These are phyloP conservation scores for Claviceps sp. DNA, from an alignment of 2,329 filamentous ascomycete genomes.

Conservation along the genomic window DNA sequence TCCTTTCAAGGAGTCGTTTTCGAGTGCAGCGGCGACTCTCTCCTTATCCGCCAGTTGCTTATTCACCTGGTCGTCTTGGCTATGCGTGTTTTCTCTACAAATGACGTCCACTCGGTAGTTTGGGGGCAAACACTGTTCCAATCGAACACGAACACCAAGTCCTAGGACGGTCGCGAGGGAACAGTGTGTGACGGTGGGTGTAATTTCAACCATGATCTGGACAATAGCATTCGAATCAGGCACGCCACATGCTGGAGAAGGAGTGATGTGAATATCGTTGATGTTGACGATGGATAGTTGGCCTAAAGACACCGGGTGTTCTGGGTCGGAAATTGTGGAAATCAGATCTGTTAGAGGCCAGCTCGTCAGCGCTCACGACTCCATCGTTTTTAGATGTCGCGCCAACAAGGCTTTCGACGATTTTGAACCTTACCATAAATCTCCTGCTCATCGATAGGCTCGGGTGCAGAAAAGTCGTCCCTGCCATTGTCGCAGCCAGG, in stretches of 20 bases:
- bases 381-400: too few species aligned
- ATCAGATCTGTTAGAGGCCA: conserved; percentile 57
- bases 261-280: conserved; percentile 71
- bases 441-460: conserved; percentile 93
- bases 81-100: conserved; percentile 94
- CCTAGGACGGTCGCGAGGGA: conserved; percentile 94
- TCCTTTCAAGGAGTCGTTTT: conserved; percentile 80
- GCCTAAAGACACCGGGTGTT: conserved; percentile 87
- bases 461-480: conserved; percentile 45
- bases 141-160: conserved; percentile 75
- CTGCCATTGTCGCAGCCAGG: conserved; percentile 26
- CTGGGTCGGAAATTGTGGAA: conserved; percentile 86
- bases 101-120: conserved; percentile 85
- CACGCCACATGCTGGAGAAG: conserved; percentile 21
- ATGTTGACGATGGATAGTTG: conserved; percentile 91
- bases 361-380: background rate
- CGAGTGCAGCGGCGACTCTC: conserved; percentile 82
- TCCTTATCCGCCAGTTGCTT: conserved; percentile 97
- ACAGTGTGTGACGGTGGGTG: conserved; percentile 93
- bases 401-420: background rate
- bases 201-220: conserved; percentile 76
- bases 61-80: conserved; percentile 87
- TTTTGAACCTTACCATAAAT: conserved; percentile 58
- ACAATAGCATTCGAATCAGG: conserved; percentile 44
- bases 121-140: conserved; percentile 82